A percentile compares a stretch with the other conserved stretches of the same genome.
Conservation (phyloP, 2,329 filamentous ascomycete genomes). For the Colletotrichum graminicola region DNA sequence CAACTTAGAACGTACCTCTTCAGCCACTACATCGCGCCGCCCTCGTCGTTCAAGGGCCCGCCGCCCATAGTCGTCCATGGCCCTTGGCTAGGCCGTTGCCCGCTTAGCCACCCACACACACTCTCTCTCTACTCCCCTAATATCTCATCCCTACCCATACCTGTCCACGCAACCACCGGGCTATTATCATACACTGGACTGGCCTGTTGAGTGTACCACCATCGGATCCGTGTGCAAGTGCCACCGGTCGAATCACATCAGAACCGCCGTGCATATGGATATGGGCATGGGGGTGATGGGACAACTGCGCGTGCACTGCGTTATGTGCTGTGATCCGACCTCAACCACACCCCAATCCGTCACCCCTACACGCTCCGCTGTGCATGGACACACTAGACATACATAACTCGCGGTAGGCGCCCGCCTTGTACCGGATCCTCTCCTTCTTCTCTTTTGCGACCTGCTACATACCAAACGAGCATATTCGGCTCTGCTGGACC, state of each 20-base stretch:
- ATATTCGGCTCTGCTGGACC: constrained; percentile 49
- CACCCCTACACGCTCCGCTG: constrained; percentile 33
- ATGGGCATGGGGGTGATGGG: constrained; percentile 31
- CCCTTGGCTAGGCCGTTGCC: constrained; percentile 30
- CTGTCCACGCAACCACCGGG: constrained; percentile 24
- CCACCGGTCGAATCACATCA: constrained; percentile 41
- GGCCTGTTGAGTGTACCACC: constrained; percentile 29
- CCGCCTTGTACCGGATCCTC: constrained; percentile 52
- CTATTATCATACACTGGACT: constrained; percentile 39
- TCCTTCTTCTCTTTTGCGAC: constrained; percentile 58
- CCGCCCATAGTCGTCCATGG: background rate
- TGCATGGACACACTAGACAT: constrained; percentile 47
- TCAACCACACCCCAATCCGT: constrained; percentile 29
- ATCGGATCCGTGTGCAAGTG: constrained; percentile 35
- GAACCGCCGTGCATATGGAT: constrained; percentile 37
- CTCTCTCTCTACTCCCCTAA: background rate
- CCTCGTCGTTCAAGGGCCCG: constrained; percentile 10
- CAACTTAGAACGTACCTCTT: constrained; percentile 14
- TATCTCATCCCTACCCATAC: constrained; percentile 6
- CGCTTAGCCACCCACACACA: constrained; percentile 25
- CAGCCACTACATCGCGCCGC: constrained; percentile 19
- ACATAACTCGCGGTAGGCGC: constrained; percentile 65
- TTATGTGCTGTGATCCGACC: constrained; percentile 40
- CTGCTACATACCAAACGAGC: constrained; percentile 50
- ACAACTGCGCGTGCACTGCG: constrained; percentile 34